These are phyloP conservation scores for Euphorbia schlechtendalii DNA, from an alignment of 441 rosid genomes.

Conservation along the genomic window DNA sequence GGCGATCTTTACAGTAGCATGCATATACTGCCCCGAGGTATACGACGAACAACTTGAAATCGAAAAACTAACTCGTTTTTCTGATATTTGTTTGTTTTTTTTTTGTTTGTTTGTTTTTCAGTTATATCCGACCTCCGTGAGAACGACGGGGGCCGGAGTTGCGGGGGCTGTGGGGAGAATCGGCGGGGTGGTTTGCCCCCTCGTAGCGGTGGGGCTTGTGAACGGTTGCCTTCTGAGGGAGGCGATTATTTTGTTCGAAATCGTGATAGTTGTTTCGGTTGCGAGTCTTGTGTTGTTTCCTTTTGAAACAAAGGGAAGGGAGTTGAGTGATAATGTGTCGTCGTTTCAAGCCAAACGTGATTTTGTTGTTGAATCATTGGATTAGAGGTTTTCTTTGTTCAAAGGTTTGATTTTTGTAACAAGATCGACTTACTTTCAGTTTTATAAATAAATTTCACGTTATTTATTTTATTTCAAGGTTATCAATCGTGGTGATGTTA, in stretches of 20 bases:
- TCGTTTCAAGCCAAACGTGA: not conserved
- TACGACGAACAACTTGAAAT: too few species aligned
- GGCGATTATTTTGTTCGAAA: slow-evolving; percentile 35
- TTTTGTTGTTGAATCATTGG: not conserved
- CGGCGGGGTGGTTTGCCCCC: slow-evolving; percentile 51
- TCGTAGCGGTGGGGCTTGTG: slow-evolving; percentile 45
- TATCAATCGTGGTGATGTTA: too few species aligned
- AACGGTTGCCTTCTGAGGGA: slow-evolving; percentile 30
- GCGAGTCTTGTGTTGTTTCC: slow-evolving; percentile 35
- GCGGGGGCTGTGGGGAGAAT: slow-evolving; percentile 50
- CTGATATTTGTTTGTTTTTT: too few species aligned
- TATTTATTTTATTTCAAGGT: too few species aligned
- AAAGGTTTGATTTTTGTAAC: too few species aligned
- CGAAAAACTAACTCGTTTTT: too few species aligned
- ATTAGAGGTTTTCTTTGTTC: not conserved
- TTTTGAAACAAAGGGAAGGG: slow-evolving; percentile 48
- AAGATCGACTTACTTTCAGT: too few species aligned
- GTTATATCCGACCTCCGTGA: slow-evolving; percentile 38
- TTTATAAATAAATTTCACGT: too few species aligned
- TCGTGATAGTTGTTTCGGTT: slow-evolving; percentile 26
- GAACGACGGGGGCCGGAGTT: slow-evolving; percentile 45
- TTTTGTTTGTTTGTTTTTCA: slow-evolving; percentile 2
- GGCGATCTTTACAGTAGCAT: slow-evolving; percentile 40
- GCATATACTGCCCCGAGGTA: slow-evolving; percentile 61
- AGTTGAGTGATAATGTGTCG: slow-evolving; percentile 33